Conservation (phyloP, 768 basidiomycete genomes). For the Austroboletus eburneus region DNA sequence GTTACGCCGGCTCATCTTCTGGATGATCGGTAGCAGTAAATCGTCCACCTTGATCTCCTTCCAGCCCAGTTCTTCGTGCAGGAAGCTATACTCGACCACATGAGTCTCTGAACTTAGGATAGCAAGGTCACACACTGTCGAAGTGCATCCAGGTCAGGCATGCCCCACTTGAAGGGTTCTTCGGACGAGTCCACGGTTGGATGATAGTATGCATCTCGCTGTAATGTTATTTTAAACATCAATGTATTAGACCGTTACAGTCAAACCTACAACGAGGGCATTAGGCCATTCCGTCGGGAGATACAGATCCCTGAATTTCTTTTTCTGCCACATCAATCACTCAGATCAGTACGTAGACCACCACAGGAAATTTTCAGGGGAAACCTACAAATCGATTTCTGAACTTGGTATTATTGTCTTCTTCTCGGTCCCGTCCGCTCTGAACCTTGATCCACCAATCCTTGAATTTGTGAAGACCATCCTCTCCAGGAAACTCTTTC, state of each 20-base stretch:
- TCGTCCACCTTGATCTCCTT: slow-evolving; percentile 80
- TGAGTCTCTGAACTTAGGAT: slow-evolving; percentile 11
- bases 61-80: slow-evolving; percentile 82
- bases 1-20: slow-evolving; percentile 76
- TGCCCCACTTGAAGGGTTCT: slow-evolving; percentile 94
- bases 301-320: slow-evolving; percentile 81
- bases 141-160: slow-evolving; percentile 93
- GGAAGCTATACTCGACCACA: slow-evolving; percentile 44
- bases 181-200: slow-evolving; percentile 88
- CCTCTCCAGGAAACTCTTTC: slow-evolving; percentile 85
- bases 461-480: slow-evolving; percentile 82
- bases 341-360: slow-evolving; percentile 9
- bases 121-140: slow-evolving; percentile 53
- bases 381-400: slow-evolving; percentile 78
- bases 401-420: slow-evolving; percentile 73
- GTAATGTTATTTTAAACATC: too few species aligned
- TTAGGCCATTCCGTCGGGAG: slow-evolving; percentile 87
- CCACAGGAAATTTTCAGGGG: slow-evolving; percentile 5
- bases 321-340: slow-evolving; percentile 59
- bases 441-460: slow-evolving; percentile 96
- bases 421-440: slow-evolving; percentile 75
- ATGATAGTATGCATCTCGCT: slow-evolving; percentile 92
- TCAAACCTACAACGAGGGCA: slow-evolving; percentile 79
- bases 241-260: too few species aligned
- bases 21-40: slow-evolving; percentile 86